Evolutionary conservation across 305 asterid species (phyloP).

Genomic region (Fraxinus xanthoxyloides): DNA sequence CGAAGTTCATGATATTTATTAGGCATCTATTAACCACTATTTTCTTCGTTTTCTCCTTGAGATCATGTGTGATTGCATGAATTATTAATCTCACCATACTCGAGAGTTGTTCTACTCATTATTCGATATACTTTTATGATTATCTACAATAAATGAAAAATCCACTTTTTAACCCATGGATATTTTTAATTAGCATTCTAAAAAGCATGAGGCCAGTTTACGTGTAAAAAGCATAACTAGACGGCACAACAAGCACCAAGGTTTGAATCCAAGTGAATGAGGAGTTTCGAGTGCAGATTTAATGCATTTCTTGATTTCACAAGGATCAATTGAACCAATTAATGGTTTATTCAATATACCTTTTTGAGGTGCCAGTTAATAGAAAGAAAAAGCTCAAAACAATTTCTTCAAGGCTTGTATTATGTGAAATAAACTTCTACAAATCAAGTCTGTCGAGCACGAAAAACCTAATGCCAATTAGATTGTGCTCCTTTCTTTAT

Average conservation of each 20-base stretch:
- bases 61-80: neutral
- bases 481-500: neutral
- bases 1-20: neutral
- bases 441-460: neutral
- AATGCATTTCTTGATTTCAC: neutral
- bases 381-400: neutral
- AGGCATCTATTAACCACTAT: neutral
- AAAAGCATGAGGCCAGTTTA: neutral
- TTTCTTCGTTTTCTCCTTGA: neutral
- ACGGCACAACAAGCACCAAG: neutral
- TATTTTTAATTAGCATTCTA: neutral
- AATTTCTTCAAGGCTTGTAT: neutral
- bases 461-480: neutral
- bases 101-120: neutral
- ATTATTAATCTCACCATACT: neutral
- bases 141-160: neutral
- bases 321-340: neutral
- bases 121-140: neutral
- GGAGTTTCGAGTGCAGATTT: neutral
- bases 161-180: neutral
- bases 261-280: neutral
- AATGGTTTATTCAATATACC: neutral
- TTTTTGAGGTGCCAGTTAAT: neutral
- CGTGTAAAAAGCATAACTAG: neutral
- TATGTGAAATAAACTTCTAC: neutral